These are phyloP conservation scores for Aspergillus chevalieri DNA, from an alignment of 2,329 filamentous ascomycete species.

Conservation along the genomic window DNA sequence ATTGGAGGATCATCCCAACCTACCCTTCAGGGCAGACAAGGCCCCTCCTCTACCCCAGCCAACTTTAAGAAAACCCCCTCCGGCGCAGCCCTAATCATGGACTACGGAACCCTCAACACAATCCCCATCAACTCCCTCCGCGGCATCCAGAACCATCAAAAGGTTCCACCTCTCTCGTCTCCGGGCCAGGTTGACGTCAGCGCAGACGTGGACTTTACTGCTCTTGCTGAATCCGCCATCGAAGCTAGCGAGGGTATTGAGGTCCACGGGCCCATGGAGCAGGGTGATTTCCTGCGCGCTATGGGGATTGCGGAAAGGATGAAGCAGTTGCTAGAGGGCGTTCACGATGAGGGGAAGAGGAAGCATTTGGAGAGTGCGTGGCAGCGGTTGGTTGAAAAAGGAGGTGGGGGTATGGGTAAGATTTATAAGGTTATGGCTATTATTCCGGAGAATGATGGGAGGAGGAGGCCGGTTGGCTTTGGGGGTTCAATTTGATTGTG, in stretches of 20 bases:
- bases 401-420: conserved; percentile 83
- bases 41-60: conserved; percentile 14
- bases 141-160: conserved; percentile 72
- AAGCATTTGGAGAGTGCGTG: conserved; percentile 66
- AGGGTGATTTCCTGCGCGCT: conserved; percentile 68
- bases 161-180: conserved; percentile 70
- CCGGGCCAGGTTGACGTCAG: conserved; percentile 83
- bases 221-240: conserved; percentile 74
- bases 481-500: conserved; percentile 55
- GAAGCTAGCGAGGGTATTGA: conserved; percentile 73
- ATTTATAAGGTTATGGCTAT: conserved; percentile 92
- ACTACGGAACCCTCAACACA: conserved; percentile 76
- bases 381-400: conserved; percentile 75
- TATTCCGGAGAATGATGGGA: conserved; percentile 69
- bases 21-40: conserved; percentile 8
- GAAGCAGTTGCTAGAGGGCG: conserved; percentile 55
- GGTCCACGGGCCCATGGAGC: conserved; percentile 84
- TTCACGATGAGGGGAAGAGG: conserved; percentile 46
- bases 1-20: conserved; percentile 63
- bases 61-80: conserved; percentile 57
- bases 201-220: conserved; percentile 89
- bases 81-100: conserved; percentile 88
- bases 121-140: conserved; percentile 86
- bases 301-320: conserved; percentile 82
- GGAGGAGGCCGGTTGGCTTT: conserved; percentile 80